Percentiles rank a stretch among this genome's conserved stretches.
phyloP scores from a whole-genome alignment of 148 eudicot genomes.

The Rhododendron ovatum region DNA sequence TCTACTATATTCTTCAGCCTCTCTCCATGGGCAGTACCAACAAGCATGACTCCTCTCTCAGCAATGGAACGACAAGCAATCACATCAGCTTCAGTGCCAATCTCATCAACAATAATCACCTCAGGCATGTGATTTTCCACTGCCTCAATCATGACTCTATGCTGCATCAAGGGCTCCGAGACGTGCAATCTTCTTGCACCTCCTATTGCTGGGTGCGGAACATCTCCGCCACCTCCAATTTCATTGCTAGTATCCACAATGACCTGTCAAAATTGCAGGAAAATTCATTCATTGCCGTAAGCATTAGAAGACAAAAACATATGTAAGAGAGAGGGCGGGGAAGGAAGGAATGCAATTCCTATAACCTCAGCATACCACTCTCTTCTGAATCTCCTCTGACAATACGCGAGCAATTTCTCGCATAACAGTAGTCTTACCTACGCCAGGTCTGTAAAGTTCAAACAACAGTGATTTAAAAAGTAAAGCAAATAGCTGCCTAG shows the following conservation, averaged over 20 bases:
- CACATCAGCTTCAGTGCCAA: conserved; percentile 44
- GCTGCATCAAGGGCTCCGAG: conserved; percentile 39
- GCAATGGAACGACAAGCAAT: conserved; percentile 52
- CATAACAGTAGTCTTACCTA: conserved; percentile 55
- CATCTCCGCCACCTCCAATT: conserved; percentile 56
- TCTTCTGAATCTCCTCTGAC: conserved; percentile 42
- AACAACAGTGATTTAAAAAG: not conserved
- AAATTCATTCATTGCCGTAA: not conserved
- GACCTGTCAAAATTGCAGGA: conserved; percentile 26
- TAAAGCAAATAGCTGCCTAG: not conserved
- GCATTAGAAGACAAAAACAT: not conserved
- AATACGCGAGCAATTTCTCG: conserved; percentile 44
- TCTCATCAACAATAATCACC: conserved; percentile 53
- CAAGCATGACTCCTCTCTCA: conserved; percentile 57
- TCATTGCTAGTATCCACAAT: conserved; percentile 51
- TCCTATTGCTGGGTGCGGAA: conserved; percentile 49
- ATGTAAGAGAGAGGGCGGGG: not conserved
- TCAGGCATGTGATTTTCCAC: conserved; percentile 64
- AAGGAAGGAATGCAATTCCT: not conserved
- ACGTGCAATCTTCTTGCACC: conserved; percentile 45
- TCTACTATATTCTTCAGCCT: conserved; percentile 36
- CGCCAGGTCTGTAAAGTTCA: conserved; percentile 41
- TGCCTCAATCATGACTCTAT: conserved; percentile 47
- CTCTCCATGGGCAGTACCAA: conserved; percentile 58
- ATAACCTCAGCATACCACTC: conserved; percentile 35